These are phyloP conservation scores for Zalaria sp. DNA, from an alignment of 2,329 filamentous ascomycete genomes.

Conservation along the genomic window DNA sequence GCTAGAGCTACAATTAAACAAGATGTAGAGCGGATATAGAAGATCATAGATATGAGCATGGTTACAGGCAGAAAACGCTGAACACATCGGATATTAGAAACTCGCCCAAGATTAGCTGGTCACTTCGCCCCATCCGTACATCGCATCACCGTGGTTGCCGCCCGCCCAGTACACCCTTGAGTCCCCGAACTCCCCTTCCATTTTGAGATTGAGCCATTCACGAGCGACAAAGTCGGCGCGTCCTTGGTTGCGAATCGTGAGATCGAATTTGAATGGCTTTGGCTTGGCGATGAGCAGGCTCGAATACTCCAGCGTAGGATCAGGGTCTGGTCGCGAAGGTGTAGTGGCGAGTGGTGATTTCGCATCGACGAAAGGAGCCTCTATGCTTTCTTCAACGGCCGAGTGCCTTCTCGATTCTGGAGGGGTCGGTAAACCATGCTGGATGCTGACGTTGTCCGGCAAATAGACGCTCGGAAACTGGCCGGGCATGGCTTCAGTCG, in stretches of 20 bases:
- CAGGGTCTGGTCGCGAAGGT: constrained; percentile 9
- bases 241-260: constrained; percentile 19
- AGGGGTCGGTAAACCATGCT: constrained; percentile 1
- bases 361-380: constrained; percentile 2
- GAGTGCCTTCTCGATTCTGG: not conserved
- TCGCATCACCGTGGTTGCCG: constrained; percentile 12
- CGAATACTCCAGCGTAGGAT: constrained; percentile 29
- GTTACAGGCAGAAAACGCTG: too few species aligned
- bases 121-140: constrained; percentile 11
- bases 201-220: constrained; percentile 21
- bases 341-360: not conserved
- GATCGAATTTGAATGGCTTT: constrained; percentile 27
- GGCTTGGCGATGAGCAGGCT: constrained; percentile 32
- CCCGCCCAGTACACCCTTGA: constrained; percentile 23
- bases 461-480: not conserved
- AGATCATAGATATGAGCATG: too few species aligned
- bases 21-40: too few species aligned
- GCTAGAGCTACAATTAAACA: not conserved
- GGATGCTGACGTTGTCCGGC: not conserved
- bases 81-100: too few species aligned
- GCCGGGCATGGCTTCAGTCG: constrained; percentile 1
- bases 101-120: constrained; percentile 1
- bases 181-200: constrained; percentile 23
- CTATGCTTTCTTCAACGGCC: not conserved
- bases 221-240: constrained; percentile 18